phyloP scores from a whole-genome alignment of 2,329 filamentous ascomycete species.

The Colletotrichum cuscutae region DNA sequence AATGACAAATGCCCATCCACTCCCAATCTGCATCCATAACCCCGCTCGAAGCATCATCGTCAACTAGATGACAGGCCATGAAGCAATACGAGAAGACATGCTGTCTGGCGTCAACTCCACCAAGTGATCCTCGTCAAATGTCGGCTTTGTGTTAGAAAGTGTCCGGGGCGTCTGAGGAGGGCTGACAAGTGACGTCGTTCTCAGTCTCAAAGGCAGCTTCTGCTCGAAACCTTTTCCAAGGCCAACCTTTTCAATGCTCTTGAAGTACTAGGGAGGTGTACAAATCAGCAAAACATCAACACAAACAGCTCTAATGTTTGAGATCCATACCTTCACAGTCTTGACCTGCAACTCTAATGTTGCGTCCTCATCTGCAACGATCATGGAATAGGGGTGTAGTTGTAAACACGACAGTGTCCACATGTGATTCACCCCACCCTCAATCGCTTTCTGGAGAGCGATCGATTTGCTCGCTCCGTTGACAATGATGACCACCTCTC shows the following conservation, averaged over 20 bases:
- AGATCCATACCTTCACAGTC: slow-evolving; percentile 61
- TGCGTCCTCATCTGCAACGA: slow-evolving; percentile 80
- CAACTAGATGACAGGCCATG: slow-evolving; percentile 27
- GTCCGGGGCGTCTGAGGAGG: slow-evolving; percentile 39
- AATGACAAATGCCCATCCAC: background rate
- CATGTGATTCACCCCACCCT: slow-evolving; percentile 82
- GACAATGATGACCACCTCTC: slow-evolving; percentile 80
- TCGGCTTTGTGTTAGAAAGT: slow-evolving; percentile 27
- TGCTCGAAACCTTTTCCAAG: slow-evolving; percentile 57
- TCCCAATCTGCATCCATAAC: background rate
- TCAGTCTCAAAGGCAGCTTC: slow-evolving; percentile 47
- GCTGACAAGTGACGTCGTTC: slow-evolving; percentile 32
- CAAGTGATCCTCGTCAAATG: slow-evolving; percentile 16
- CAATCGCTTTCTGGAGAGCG: slow-evolving; percentile 77
- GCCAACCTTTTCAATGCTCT: slow-evolving; percentile 68
- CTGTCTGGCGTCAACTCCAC: slow-evolving; percentile 36
- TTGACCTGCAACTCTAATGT: slow-evolving; percentile 73
- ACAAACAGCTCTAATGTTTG: background rate
- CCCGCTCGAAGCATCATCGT: background rate
- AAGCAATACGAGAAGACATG: slow-evolving; percentile 35
- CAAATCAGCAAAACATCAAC: background rate
- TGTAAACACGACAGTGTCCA: slow-evolving; percentile 82
- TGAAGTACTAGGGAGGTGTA: slow-evolving; percentile 52
- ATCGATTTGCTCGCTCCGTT: slow-evolving; percentile 78
- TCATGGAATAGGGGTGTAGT: slow-evolving; percentile 76